Base-by-base conservation (phyloP, 1,284 basidiomycete genomes). In the Filobasidium uniguttulatum region DNA sequence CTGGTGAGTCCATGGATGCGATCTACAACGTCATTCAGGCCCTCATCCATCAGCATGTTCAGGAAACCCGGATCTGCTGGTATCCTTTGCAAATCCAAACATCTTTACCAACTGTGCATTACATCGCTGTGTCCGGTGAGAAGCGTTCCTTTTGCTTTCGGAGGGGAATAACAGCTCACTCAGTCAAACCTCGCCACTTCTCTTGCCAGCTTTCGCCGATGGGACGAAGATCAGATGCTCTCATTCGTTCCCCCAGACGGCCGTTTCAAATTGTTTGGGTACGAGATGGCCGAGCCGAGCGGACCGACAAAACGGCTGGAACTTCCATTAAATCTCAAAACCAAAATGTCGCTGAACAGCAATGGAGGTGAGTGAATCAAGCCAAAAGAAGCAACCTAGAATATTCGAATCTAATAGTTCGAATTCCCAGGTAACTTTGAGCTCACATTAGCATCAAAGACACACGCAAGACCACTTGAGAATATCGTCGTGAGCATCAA, bases 221-320 rank as follows among this genome's bases (percentile, higher is more conserved):
- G 87, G 84, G 73, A 77, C 40, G 78, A 81, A 44, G 83, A 87
- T 61, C 81, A 79, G 57, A 72, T 77, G 0, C 73, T 97, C 47
- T 91, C 87, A 1, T 97, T 97, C 64, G 81, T 97, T 37, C 91
- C 91, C 3, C 91, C 91, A 1, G 91, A 97, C 61, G 91, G 91
- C 9, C 79, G 79, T 55, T 97, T 96, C 69, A 78, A 78, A 34
- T 73, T 96, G 25, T 78, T 85, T 65, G 85, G 89, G 60, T 96
- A 94, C 63, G 82, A 84, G 26, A 82, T 81, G 59, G 68, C 71
- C 0, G 48, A 51, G 15, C 72, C 77, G 14, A 29, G 15, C 19
- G 40, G 46, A 9, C 15, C 80, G 12, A 74, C 22, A 3, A 38
- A 30, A 17, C 41, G 43, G 17, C 28, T 46, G 19, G 41, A 79